phyloP scores from a whole-genome alignment of 73 alveolate species.

The Paramecium octaurelia region DNA sequence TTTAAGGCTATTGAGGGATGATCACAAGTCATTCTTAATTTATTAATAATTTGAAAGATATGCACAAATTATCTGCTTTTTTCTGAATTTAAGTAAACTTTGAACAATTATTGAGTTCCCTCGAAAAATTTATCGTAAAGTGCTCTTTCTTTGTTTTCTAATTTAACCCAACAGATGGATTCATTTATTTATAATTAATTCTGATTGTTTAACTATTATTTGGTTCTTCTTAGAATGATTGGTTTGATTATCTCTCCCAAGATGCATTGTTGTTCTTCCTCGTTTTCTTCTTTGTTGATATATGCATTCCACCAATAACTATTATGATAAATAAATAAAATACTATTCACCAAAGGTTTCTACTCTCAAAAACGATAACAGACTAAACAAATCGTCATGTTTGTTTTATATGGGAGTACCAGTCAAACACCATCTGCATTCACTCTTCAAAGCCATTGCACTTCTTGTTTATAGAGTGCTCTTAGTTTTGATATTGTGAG shows the following conservation, averaged over 20 bases:
- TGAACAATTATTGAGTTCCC: conserved; percentile 35
- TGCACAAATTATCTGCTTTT: background rate
- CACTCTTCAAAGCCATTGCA: conserved; percentile 6
- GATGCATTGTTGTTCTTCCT: conserved; percentile 33
- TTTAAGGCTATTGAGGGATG: conserved; percentile 44
- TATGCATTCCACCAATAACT: conserved; percentile 53
- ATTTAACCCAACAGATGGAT: background rate
- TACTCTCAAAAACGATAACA: conserved; percentile 24
- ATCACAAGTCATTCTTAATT: conserved; percentile 45
- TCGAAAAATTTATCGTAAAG: background rate
- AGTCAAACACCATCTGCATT: conserved; percentile 51
- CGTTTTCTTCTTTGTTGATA: conserved; percentile 2
- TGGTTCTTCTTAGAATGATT: conserved; percentile 50
- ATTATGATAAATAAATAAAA: background rate
- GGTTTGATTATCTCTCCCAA: conserved; percentile 25
- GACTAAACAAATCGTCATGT: conserved; percentile 42
- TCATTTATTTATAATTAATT: background rate
- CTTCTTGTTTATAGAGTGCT: background rate
- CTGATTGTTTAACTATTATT: background rate
- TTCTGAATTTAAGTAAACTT: background rate
- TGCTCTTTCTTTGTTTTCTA: background rate
- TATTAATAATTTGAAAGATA: conserved; percentile 38
- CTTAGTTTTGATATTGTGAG: conserved; percentile 45
- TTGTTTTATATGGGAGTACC: conserved; percentile 60
- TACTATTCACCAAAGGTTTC: conserved; percentile 52